Evolutionary conservation across 352 stramenopile species (phyloP), one percentile per base, ranked within the genome.

Genomic region (Pythium oligandrum): DNA sequence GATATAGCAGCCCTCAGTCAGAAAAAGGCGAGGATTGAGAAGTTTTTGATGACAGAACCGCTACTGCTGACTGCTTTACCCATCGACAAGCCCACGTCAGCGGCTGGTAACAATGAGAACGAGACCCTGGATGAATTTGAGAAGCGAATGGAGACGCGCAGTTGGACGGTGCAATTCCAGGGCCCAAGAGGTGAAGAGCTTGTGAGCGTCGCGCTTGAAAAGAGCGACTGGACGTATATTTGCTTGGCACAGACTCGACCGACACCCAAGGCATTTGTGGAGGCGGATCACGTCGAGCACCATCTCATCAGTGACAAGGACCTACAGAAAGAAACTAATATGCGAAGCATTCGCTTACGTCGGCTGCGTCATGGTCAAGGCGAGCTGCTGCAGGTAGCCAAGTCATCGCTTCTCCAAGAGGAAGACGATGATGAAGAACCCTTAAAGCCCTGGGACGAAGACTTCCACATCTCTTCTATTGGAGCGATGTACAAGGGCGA

Each of bases 391-490:
- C 44, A 53, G 34, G 55, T 64, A 4, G 17, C 17, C 17, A 26
- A 26, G 17, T 26, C 17, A 26, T 26, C 17, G 17, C 17, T 26
- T 26, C 17, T 26, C 17, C 17, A 48, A 12, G 32, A 34, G 0
- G 30, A 35, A n/a, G 44, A 44, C 38, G 11, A 12, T 26, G 17
- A 26, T 26, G 48, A 48, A 0, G 43, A 53, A 7, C 32, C 37
- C 4, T 38, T 65, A 1, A 73, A 68, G 50, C 73, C 74, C 4
- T 75, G 67, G 48, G 73, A 87, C 43, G 70, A 86, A 17, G 43
- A 64, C 6, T 89, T 89, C 51, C 75, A 89, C 38, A 75, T 89
- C 57, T 86, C 74, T 34, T 75, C 74, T 1, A 89, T 87, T 7
- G 70, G 71, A 1, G 60, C 73, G 3, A 73, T 87, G 55, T 89